phyloP scores from a whole-genome alignment of 768 basidiomycete genomes.

The Termitomyces sp. region DNA sequence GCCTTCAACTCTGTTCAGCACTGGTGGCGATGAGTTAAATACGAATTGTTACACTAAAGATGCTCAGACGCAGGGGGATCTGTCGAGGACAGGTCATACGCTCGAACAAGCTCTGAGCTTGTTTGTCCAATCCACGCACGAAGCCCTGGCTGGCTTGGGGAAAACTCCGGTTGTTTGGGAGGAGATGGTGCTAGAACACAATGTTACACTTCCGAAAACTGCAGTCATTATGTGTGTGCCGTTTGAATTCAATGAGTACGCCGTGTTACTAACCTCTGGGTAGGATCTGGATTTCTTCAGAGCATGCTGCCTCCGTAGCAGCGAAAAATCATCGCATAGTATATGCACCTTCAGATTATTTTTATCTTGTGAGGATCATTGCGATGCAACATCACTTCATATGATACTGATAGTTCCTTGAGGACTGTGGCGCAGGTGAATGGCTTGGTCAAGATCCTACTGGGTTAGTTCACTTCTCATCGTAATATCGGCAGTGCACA shows the following conservation, averaged over 20 bases:
- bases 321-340: constrained; percentile 57
- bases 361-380: constrained; percentile 56
- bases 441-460: constrained; percentile 54
- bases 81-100: constrained; percentile 48
- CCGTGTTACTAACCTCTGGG: not conserved
- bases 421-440: constrained; percentile 71
- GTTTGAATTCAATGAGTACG: not conserved
- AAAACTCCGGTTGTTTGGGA: constrained; percentile 86
- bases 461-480: constrained; percentile 26
- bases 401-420: not conserved
- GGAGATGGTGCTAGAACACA: constrained; percentile 62
- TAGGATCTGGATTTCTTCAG: constrained; percentile 72
- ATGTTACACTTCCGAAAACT: constrained; percentile 40
- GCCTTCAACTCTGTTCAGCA: constrained; percentile 63
- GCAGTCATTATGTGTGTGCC: constrained; percentile 53
- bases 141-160: constrained; percentile 43
- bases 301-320: constrained; percentile 53
- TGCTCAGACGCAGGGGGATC: constrained; percentile 48
- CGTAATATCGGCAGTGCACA: not conserved
- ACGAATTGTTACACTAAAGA: constrained; percentile 63
- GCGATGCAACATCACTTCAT: not conserved
- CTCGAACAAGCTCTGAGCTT: constrained; percentile 58
- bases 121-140: constrained; percentile 60
- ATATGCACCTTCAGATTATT: constrained; percentile 73
- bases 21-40: constrained; percentile 85